Evolutionary conservation across 2,329 filamentous ascomycete species (phyloP).

Genomic region (Chaetomium olivaceum): DNA sequence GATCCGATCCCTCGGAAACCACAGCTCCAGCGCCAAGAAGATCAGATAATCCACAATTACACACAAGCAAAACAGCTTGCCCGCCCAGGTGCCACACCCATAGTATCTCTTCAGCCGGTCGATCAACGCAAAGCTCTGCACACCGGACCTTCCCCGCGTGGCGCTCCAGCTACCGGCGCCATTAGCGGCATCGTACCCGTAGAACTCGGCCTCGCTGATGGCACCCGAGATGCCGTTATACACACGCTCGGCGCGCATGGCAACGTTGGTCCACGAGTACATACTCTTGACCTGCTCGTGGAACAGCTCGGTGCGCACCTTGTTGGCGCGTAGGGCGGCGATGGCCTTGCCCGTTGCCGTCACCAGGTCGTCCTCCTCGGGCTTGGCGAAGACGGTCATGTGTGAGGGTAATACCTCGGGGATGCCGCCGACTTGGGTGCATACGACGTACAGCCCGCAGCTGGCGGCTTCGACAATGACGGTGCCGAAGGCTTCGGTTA

Average conservation of each 20-base stretch:
- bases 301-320: constrained; percentile 87
- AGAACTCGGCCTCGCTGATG: constrained; percentile 85
- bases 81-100: constrained; percentile 96
- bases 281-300: constrained; percentile 97
- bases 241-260: constrained; percentile 87
- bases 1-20: constrained; percentile 80
- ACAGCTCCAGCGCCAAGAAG: constrained; percentile 84
- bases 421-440: constrained; percentile 93
- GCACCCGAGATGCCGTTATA: constrained; percentile 90
- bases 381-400: constrained; percentile 97
- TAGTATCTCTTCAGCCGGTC: constrained; percentile 96
- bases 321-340: constrained; percentile 77
- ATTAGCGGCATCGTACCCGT: constrained; percentile 70
- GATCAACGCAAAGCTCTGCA: constrained; percentile 88
- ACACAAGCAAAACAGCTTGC: constrained; percentile 94
- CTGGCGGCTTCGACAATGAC: constrained; percentile 97
- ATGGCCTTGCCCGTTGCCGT: constrained; percentile 88
- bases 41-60: constrained; percentile 92
- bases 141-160: constrained; percentile 65
- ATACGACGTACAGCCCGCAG: constrained; percentile 94
- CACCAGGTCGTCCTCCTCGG: constrained; percentile 94
- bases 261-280: constrained; percentile 98
- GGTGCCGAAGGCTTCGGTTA: constrained; percentile 96
- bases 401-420: constrained; percentile 92
- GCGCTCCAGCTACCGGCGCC: constrained; percentile 62